Evolutionary conservation across 768 basidiomycete species (phyloP), one percentile per base, ranked within the genome.

Genomic region (Podaxis pistillaris): DNA sequence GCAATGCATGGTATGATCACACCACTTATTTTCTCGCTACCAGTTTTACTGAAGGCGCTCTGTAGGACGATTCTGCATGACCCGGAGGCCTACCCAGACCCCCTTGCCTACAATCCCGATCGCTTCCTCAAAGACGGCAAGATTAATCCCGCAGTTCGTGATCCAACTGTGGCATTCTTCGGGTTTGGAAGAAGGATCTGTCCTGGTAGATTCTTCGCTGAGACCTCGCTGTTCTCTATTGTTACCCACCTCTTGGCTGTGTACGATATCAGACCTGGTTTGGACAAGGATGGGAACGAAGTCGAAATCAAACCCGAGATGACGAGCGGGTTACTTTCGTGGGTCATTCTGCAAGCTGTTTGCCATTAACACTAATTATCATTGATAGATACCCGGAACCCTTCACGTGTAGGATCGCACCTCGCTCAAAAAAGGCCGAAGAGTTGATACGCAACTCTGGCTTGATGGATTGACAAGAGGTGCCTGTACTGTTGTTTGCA

Each of bases 1-100:
- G 70, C 22, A 74, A 73, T 57, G 66, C 65, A 36, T 75, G 75
- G 74, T 73, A 56, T 28, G 68, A 19, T 13, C 30, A 36, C 38
- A 17, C 33, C 9, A 4, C 12, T 19, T 47, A 9, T 4, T 15
- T 46, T 6, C 11, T 19, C 17, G 26, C 2, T 7, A 9, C 17
- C 22, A 26, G 5, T 6, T 26, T 7, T 57, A 41, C 40, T 41
- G 9, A 41, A 11, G 19, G 46, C 2, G 30, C n/a, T 47, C 7
- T 30, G 33, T 15, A 64, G 63, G 63, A 38, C 63, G 15, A 28
- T 64, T 22, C 38, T 64, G 12, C 58, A 61, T 44, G 59, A 64
- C 19, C 64, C 60, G 17, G 60, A 65, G 4, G 28, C 58, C 9
- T 65, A 30, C 26, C 15, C 51, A 7, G 15, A 65, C 37, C 64